Base-by-base conservation (phyloP, 139 green algal genomes). In the Tetradesmus lagerheimii region DNA sequence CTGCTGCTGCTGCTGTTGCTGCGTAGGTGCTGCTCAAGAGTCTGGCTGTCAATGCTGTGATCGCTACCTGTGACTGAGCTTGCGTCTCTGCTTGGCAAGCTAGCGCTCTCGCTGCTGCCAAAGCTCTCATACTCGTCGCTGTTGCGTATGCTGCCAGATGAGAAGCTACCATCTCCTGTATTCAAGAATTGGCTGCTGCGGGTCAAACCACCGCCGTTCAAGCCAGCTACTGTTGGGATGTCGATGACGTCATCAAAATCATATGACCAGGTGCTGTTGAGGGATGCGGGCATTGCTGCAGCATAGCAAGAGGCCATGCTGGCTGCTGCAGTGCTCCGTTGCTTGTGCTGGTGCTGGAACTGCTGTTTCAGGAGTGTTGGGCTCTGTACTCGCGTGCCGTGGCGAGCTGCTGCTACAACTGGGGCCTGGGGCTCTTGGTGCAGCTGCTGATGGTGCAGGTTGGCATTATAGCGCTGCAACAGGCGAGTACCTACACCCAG, bases 91-190 rank as follows among this genome's bases (percentile, higher is more conserved):
- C 57, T 71, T n/a, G 57, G 57, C 57, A 71, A 8, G 57, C 57
- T 71, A 6, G 57, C 57, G 23, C 23, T 71, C 8, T 84, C 79
- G 39, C 79, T 84, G 79, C 79, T 84, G 23, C 79, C 79, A 64
- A 84, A 84, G 79, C 39, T 66, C 27, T 84, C 79, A 35, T 45
- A 84, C 23, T 84, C 79, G 27, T 84, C 79, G 50, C 79, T 71
- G 20, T 71, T 71, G 57, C 57, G 31, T 20, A 71, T 71, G 57
- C 57, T 84, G 41, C 41, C 27, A 64, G 27, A 15, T 27, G 37
- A 38, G 20, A 39, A 38, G 79, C 41, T 3, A 25, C 39, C 27
- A 18, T 29, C 31, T 27, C 25, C 41, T 18, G 41, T 27, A 11
- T 67, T 66, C 15, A 29, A 43, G 41, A 64, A 41, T 27, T 43